A percentile compares a stretch with the other conserved stretches of the same genome.
These are phyloP conservation scores for Porphyrellus sp. DNA, from an alignment of 1,284 basidiomycete species.

Conservation along the genomic window DNA sequence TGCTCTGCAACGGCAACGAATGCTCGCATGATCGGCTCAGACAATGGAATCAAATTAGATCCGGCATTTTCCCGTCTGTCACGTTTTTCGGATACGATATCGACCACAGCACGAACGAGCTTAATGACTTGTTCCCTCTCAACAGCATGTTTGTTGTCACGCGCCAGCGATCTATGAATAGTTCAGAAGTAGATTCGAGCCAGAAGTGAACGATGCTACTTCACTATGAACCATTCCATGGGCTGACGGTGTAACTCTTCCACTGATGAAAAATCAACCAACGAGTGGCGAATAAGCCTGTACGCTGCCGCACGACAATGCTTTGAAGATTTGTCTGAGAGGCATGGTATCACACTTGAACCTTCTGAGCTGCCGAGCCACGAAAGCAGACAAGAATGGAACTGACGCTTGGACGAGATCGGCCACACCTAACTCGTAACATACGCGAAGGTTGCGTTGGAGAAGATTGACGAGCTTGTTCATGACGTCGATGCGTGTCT, in stretches of 20 bases:
- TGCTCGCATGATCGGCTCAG: constrained; percentile 80
- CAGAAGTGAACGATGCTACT: constrained; percentile 42
- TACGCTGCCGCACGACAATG: constrained; percentile 83
- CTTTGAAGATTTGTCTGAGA: constrained; percentile 74
- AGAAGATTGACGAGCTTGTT: constrained; percentile 66
- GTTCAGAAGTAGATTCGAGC: constrained; percentile 11
- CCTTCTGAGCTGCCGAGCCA: constrained; percentile 12
- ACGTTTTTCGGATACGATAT: constrained; percentile 58
- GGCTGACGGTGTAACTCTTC: constrained; percentile 56
- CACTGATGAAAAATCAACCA: constrained; percentile 71
- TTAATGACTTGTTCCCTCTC: constrained; percentile 97
- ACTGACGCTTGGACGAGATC: constrained; percentile 74
- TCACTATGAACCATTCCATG: constrained; percentile 87
- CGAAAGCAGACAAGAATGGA: background rate
- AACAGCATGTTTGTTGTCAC: constrained; percentile 78
- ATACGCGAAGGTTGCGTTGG: constrained; percentile 72
- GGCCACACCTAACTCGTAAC: constrained; percentile 68
- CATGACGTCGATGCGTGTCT: constrained; percentile 62
- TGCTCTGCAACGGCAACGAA: constrained; percentile 93
- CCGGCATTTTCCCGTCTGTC: constrained; percentile 45
- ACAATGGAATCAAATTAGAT: constrained; percentile 53
- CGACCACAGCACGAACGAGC: constrained; percentile 81
- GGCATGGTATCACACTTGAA: constrained; percentile 66
- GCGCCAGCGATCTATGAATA: constrained; percentile 66
- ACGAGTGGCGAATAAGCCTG: constrained; percentile 77